Base-by-base conservation (phyloP, 495 filamentous ascomycete species). In the Cairneyella variabilis region DNA sequence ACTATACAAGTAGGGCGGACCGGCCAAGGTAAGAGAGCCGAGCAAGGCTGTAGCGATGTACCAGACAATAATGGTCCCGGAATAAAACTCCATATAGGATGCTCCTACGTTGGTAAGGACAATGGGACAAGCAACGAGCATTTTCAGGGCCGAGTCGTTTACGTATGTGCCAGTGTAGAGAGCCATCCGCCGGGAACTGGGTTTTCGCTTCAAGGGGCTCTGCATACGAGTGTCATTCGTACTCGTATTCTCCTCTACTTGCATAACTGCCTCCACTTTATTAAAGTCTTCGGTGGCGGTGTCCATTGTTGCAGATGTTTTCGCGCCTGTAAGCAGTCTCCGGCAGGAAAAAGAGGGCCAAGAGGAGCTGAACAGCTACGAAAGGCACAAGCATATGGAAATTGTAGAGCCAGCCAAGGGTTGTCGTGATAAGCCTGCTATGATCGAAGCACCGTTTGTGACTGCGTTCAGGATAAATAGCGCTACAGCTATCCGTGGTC, bases 341-440 rank as follows among this genome's bases (percentile, higher is more conserved):
- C 11, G 65, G 65, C 18, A 54, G 58, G 51, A 66, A 68, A 0
- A 68, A 34, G 44, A 64, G 64, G 41, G 66, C 55, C 1, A 66
- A 48, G 10, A 63, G 11, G 30, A 64, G 56, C 52, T 57, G 60
- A 17, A 68, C 37, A 20, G 53, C 64, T 20, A 61, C 59, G 27
- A 68, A 54, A 32, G 63, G 59, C 3, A 57, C 59, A 42, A 59
- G 65, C 42, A 66, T 63, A 9, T 60, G 57, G 57, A 62, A 66
- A 2, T 57, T 61, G 61, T 59, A 68, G 32, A 62, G 63, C 65
- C 63, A 68, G 38, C 64, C 64, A 1, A 62, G 23, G 38, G 5
- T 59, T 40, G 61, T 39, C 47, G 63, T 64, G 45, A 68, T 63
- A 36, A 64, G 64, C n/a, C 65, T 64, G 18, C 61, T 60, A 68